A percentile compares a stretch with the other conserved stretches of the same genome.
Conservation (phyloP, 371 early-diverging fungal species). For the Globomyces sp. region DNA sequence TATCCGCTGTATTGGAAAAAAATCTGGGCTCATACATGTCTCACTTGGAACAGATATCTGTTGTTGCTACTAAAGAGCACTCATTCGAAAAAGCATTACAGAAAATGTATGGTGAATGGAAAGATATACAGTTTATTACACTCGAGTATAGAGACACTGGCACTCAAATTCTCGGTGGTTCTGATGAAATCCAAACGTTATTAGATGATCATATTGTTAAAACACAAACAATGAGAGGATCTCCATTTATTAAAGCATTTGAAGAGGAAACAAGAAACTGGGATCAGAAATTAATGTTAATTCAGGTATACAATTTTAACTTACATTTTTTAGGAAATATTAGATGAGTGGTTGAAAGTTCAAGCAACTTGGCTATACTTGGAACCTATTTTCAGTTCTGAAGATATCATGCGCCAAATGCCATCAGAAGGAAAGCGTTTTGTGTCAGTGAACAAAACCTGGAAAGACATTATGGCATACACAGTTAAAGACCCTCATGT, state of each 20-base stretch:
- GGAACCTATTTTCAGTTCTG: conserved; percentile 57
- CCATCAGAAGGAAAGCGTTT: conserved; percentile 55
- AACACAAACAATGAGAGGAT: conserved; percentile 55
- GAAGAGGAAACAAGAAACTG: conserved; percentile 48
- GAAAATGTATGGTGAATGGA: conserved; percentile 57
- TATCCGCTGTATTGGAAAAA: conserved; percentile 45
- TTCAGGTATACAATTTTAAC: conserved; percentile 25
- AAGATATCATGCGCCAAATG: conserved; percentile 61
- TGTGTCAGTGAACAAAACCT: conserved; percentile 51
- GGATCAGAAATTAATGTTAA: conserved; percentile 44
- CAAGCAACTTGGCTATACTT: conserved; percentile 57
- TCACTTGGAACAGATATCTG: conserved; percentile 43
- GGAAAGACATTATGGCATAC: conserved; percentile 54
- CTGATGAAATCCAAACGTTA: conserved; percentile 53
- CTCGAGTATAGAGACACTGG: conserved; percentile 55
- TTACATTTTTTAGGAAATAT: conserved; percentile 34
- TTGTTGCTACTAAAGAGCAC: conserved; percentile 53
- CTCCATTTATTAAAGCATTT: conserved; percentile 56
- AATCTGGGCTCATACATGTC: conserved; percentile 48
- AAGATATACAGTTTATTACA: conserved; percentile 46
- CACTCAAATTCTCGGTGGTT: conserved; percentile 45
- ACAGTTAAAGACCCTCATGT: conserved; percentile 41
- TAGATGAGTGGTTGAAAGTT: conserved; percentile 58
- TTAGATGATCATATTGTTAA: conserved; percentile 59
- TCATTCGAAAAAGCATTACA: conserved; percentile 56